Evolutionary conservation across 768 basidiomycete genomes (phyloP).

Genomic region (Leccinum longicurvipes): DNA sequence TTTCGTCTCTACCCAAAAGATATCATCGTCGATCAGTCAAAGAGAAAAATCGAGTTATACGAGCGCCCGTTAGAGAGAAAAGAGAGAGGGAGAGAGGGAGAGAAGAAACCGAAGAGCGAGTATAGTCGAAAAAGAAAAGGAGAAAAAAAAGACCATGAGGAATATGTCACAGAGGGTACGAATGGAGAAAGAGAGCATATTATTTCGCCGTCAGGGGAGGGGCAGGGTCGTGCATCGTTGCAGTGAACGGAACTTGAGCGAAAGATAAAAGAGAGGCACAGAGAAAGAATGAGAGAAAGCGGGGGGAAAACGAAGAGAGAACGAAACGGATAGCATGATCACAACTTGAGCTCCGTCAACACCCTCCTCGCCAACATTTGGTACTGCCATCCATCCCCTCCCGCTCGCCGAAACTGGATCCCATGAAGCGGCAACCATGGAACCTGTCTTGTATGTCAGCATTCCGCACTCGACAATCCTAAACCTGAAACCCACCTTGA

Average conservation of each 20-base stretch:
- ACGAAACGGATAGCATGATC: slow-evolving; percentile 20
- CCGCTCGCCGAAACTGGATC: slow-evolving; percentile 87
- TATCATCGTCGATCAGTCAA: not conserved
- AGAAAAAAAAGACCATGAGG: not conserved
- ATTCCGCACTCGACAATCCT: not conserved
- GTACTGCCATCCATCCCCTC: slow-evolving; percentile 96
- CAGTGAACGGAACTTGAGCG: not conserved
- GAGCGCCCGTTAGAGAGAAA: not conserved
- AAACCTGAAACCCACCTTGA: slow-evolving; percentile 67
- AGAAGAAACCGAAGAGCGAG: not conserved
- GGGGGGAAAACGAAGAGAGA: not conserved
- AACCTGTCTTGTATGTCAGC: slow-evolving; percentile 50
- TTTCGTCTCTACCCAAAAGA: not conserved
- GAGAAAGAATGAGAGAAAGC: not conserved
- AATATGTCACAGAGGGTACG: not conserved
- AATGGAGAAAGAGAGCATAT: not conserved
- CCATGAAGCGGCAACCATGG: slow-evolving; percentile 92
- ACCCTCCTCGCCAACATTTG: slow-evolving; percentile 91
- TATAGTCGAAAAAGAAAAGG: not conserved
- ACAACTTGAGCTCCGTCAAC: slow-evolving; percentile 84
- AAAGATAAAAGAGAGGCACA: not conserved
- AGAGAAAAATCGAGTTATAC: not conserved
- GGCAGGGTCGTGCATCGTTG: not conserved
- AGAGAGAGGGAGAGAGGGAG: not conserved
- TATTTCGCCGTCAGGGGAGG: not conserved